These are phyloP conservation scores for Onygena corvina DNA, from an alignment of 2,329 filamentous ascomycete genomes.

Conservation along the genomic window DNA sequence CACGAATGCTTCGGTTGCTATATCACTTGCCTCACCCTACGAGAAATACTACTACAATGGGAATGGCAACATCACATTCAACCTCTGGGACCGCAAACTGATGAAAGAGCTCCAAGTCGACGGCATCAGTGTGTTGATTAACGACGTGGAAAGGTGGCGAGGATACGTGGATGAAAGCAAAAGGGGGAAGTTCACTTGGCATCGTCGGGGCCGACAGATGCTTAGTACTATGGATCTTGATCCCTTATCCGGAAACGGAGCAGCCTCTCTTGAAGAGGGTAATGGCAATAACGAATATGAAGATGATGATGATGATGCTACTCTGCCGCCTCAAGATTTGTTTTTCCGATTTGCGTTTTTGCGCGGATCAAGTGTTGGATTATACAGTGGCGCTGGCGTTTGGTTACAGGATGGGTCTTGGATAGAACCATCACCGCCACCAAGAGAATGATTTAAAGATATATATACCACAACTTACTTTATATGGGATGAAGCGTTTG, in stretches of 20 bases:
- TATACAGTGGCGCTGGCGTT: slow-evolving; percentile 30
- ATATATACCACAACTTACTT: background rate
- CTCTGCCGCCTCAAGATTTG: slow-evolving; percentile 27
- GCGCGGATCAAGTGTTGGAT: slow-evolving; percentile 29
- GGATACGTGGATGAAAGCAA: slow-evolving; percentile 43
- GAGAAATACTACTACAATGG: slow-evolving; percentile 18
- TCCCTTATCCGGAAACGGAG: slow-evolving; percentile 11
- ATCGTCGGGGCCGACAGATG: slow-evolving; percentile 31
- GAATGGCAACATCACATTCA: slow-evolving; percentile 37
- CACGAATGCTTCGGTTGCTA: slow-evolving; percentile 32
- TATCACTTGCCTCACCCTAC: slow-evolving; percentile 34
- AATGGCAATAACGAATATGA: slow-evolving; percentile 8
- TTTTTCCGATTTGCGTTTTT: slow-evolving; percentile 40
- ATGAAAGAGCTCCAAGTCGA: slow-evolving; percentile 37
- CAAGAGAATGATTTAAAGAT: slow-evolving; percentile 7
- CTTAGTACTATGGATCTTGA: slow-evolving; percentile 23
- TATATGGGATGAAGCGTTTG: no score
- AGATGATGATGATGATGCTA: slow-evolving; percentile 16
- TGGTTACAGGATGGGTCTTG: slow-evolving; percentile 22
- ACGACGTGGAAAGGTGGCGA: slow-evolving; percentile 51
- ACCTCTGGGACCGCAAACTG: slow-evolving; percentile 31
- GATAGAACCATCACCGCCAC: slow-evolving; percentile 16
- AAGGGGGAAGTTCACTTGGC: slow-evolving; percentile 41
- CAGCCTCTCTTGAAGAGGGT: slow-evolving; percentile 5
- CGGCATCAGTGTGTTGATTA: slow-evolving; percentile 49